A percentile compares a stretch with the other conserved stretches of the same genome.
phyloP scores from a whole-genome alignment of 139 green algal genomes.

The Desmodesmus armatus region DNA sequence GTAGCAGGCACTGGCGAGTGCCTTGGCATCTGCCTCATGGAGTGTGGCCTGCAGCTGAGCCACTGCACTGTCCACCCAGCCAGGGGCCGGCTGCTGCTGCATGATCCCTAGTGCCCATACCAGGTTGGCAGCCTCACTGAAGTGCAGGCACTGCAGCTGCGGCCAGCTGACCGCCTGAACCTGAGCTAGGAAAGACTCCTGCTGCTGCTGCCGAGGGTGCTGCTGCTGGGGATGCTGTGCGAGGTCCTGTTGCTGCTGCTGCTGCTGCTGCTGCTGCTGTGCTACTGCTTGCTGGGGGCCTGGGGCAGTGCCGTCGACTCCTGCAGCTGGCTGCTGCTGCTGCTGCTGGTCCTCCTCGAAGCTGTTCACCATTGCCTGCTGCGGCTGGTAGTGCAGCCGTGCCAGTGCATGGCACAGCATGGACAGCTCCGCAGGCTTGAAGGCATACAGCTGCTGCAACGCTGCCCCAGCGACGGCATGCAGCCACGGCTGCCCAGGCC shows the following conservation, averaged over 20 bases:
- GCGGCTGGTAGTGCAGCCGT: constrained; percentile 5
- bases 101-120: constrained; percentile 15
- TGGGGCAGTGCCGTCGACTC: too few relatives aligned
- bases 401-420: constrained; percentile 37
- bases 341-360: neutral
- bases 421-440: constrained; percentile 32
- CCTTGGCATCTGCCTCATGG: constrained; percentile 22
- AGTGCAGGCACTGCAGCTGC: neutral
- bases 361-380: neutral
- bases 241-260: neutral
- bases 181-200: constrained; percentile 12
- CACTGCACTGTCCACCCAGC: neutral
- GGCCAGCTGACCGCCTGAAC: neutral
- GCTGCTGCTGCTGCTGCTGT: neutral
- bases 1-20: constrained; percentile 11
- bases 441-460: neutral
- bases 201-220: constrained; percentile 2
- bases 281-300: neutral
- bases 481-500: constrained; percentile 9
- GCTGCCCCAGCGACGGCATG: constrained; percentile 10
- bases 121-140: constrained; percentile 16
- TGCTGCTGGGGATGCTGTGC: neutral
- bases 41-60: neutral
- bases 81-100: neutral
- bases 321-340: constrained; percentile 14